These are phyloP conservation scores for Choanephora cucurbitarum DNA, from an alignment of 371 early-diverging fungal genomes.

Conservation along the genomic window DNA sequence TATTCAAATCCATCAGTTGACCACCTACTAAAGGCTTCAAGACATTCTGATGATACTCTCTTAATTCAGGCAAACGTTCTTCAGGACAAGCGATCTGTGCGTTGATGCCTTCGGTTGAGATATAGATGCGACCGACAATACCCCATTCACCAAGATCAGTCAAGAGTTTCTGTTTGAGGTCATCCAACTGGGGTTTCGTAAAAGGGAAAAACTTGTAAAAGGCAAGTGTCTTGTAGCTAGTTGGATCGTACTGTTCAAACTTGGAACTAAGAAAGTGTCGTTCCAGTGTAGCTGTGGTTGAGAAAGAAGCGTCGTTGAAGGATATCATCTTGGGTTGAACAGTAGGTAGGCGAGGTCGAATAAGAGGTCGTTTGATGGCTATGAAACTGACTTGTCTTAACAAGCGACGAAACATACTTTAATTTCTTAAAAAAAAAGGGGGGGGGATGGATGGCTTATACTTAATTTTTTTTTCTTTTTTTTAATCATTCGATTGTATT, in stretches of 20 bases:
- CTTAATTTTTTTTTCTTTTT: too few species aligned
- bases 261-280: slow-evolving; percentile 19
- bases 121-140: slow-evolving; percentile 76
- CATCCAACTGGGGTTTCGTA: slow-evolving; percentile 32
- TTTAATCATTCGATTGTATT: neutral
- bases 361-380: neutral
- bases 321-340: neutral
- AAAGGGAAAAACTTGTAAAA: slow-evolving; percentile 72
- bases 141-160: slow-evolving; percentile 50
- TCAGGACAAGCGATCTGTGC: slow-evolving; percentile 79
- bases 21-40: slow-evolving; percentile 41
- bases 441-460: neutral
- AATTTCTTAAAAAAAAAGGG: neutral
- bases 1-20: slow-evolving; percentile 62
- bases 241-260: slow-evolving; percentile 28
- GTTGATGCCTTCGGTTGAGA: slow-evolving; percentile 81
- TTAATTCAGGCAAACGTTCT: slow-evolving; percentile 45
- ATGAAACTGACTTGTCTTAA: neutral
- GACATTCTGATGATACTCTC: slow-evolving; percentile 28
- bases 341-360: neutral
- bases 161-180: slow-evolving; percentile 53
- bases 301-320: slow-evolving; percentile 3
- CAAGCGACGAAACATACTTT: slow-evolving; percentile 21
- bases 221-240: slow-evolving; percentile 65
- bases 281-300: slow-evolving; percentile 10